Evolutionary conservation across 177 flowering plant species (phyloP).

Genomic region (Vitis hybrid): DNA sequence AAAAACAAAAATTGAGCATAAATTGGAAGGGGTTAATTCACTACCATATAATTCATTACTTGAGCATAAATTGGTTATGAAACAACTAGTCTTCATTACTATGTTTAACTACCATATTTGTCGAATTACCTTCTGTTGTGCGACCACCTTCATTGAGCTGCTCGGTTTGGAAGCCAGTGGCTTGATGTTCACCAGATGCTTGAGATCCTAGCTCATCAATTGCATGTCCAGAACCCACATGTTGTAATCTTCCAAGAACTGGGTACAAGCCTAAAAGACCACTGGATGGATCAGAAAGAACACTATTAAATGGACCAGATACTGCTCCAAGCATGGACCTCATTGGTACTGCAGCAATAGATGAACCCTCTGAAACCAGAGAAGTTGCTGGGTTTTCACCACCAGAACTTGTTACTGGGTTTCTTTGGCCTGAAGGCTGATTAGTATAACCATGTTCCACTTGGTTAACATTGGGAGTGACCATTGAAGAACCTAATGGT

Average conservation of each 20-base stretch:
- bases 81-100: not conserved
- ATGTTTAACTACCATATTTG: not conserved
- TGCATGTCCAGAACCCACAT: conserved; percentile 33
- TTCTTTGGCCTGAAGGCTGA: conserved; percentile 36
- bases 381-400: conserved; percentile 29
- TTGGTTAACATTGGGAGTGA: conserved; percentile 29
- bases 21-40: not conserved
- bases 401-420: conserved; percentile 27
- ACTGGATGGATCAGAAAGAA: conserved; percentile 44
- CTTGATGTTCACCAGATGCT: conserved; percentile 27
- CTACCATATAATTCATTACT: not conserved
- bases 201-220: conserved; percentile 37
- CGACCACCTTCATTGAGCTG: conserved; percentile 4
- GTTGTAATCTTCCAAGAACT: conserved; percentile 61
- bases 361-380: conserved; percentile 29
- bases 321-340: conserved; percentile 69
- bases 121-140: too few relatives aligned
- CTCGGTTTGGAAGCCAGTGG: conserved; percentile 23
- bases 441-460: conserved; percentile 43
- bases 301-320: conserved; percentile 45
- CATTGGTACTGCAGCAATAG: conserved; percentile 43
- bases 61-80: not conserved
- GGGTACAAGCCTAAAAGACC: conserved; percentile 57
- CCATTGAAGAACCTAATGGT: conserved; percentile 38
- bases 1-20: not conserved